A percentile compares a stretch with the other conserved stretches of the same genome.
phyloP scores from a whole-genome alignment of 2,329 filamentous ascomycete genomes.

The Daldinia eschscholtzii region DNA sequence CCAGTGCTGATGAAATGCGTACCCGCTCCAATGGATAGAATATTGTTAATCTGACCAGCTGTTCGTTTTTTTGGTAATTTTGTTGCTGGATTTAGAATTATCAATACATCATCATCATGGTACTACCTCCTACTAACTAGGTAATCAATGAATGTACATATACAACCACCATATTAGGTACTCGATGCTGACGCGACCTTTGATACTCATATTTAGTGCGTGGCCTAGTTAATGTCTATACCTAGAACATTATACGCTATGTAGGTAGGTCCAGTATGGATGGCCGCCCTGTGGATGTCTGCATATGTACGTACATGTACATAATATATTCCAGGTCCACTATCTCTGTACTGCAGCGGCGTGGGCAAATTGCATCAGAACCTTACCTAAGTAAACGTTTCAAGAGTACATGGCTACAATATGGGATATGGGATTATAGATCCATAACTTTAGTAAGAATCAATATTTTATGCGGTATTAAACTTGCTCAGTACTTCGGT shows the following conservation, averaged over 20 bases:
- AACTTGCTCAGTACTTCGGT: neutral
- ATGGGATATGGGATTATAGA: neutral
- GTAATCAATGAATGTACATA: slow-evolving; percentile 3
- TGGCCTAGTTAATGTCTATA: neutral
- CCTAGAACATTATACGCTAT: too few relatives aligned
- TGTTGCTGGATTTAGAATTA: slow-evolving; percentile 14
- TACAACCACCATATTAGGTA: neutral
- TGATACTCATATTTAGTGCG: neutral
- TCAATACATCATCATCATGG: slow-evolving; percentile 14
- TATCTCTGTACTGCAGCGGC: slow-evolving; percentile 16
- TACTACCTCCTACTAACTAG: neutral
- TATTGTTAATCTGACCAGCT: slow-evolving; percentile 14
- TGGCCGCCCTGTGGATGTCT: neutral
- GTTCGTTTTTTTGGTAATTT: slow-evolving; percentile 14
- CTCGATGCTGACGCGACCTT: slow-evolving; percentile 3
- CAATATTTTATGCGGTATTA: neutral
- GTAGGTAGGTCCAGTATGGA: neutral
- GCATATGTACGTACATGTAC: slow-evolving; percentile 17
- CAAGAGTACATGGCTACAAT: neutral
- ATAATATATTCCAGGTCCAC: slow-evolving; percentile 16
- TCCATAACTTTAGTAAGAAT: neutral
- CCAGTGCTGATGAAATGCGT: slow-evolving; percentile 30
- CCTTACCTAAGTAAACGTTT: slow-evolving; percentile 23
- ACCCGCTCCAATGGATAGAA: slow-evolving; percentile 20
- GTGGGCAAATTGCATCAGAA: slow-evolving; percentile 35